Percentiles rank a stretch among this genome's conserved stretches.
Conservation (phyloP, 2,329 filamentous ascomycete genomes). For the Onygena corvina region DNA sequence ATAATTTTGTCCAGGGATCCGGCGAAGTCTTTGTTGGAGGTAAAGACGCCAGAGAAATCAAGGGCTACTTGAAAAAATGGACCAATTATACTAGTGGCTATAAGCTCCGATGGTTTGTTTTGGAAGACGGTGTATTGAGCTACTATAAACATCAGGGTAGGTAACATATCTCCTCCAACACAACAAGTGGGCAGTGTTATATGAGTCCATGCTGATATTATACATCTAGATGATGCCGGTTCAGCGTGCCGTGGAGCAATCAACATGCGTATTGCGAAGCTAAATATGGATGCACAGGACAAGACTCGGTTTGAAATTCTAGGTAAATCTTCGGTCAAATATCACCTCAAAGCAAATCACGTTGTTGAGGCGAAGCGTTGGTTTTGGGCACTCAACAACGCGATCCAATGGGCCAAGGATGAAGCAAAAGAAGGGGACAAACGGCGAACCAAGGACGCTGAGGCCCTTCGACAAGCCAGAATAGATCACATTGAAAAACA, state of each 20-base stretch:
- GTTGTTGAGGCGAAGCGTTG: constrained; percentile 96
- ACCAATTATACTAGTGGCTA: constrained; percentile 97
- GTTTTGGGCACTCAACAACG: constrained; percentile 99
- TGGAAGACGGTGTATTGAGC: constrained; percentile 92
- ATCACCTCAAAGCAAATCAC: constrained; percentile 94
- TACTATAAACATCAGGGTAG: constrained; percentile 92
- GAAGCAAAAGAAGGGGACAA: constrained; percentile 84
- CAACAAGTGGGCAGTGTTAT: neutral
- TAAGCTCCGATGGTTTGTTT: constrained; percentile 92
- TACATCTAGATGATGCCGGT: constrained; percentile 63
- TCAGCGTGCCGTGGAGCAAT: constrained; percentile 95
- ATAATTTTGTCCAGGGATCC: constrained; percentile 45
- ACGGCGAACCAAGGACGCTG: constrained; percentile 60
- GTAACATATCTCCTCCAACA: constrained; percentile 7
- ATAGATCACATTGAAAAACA: constrained; percentile 54
- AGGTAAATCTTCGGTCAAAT: constrained; percentile 96
- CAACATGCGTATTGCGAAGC: constrained; percentile 91
- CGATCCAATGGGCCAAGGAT: constrained; percentile 96
- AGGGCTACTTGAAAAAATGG: constrained; percentile 98
- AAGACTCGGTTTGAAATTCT: constrained; percentile 97
- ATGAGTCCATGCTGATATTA: neutral
- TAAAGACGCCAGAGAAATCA: constrained; percentile 91
- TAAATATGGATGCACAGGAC: constrained; percentile 93
- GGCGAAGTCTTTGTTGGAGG: constrained; percentile 49
- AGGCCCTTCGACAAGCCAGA: constrained; percentile 66